Evolutionary conservation across 257 asterid genomes (phyloP).

Genomic region (Solanum raphanifolium): DNA sequence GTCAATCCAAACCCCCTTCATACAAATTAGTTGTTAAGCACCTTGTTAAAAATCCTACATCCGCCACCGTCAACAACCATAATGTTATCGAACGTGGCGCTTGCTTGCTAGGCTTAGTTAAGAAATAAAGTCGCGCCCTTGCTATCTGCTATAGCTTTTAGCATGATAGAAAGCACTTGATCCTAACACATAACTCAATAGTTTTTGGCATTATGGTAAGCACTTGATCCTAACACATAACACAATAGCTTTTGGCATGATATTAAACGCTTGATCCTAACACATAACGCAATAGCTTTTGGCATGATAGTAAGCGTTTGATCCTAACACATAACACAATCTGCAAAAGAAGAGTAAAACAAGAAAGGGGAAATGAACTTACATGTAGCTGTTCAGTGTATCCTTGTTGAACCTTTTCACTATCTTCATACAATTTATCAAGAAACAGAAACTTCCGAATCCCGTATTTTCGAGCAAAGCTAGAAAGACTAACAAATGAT

Average conservation of each 20-base stretch:
- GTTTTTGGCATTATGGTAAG: not conserved
- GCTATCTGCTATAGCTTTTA: not conserved
- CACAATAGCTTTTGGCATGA: not conserved
- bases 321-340: not conserved
- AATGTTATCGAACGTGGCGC: not conserved
- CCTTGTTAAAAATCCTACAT: not conserved
- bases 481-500: conserved; percentile 62
- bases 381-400: conserved; percentile 63
- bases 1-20: not conserved
- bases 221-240: not conserved
- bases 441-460: conserved; percentile 65
- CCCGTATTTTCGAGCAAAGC: conserved; percentile 59
- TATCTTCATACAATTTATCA: conserved; percentile 56
- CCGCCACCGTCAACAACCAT: not conserved
- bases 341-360: not conserved
- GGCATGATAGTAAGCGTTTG: not conserved
- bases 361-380: conserved; percentile 7
- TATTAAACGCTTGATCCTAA: not conserved
- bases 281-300: not conserved
- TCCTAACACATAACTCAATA: not conserved
- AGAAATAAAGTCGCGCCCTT: not conserved
- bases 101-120: not conserved
- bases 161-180: not conserved
- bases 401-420: conserved; percentile 58
- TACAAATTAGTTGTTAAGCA: not conserved